These are phyloP conservation scores for Metarhizium humberi DNA, from an alignment of 2,329 filamentous ascomycete species.

Conservation along the genomic window DNA sequence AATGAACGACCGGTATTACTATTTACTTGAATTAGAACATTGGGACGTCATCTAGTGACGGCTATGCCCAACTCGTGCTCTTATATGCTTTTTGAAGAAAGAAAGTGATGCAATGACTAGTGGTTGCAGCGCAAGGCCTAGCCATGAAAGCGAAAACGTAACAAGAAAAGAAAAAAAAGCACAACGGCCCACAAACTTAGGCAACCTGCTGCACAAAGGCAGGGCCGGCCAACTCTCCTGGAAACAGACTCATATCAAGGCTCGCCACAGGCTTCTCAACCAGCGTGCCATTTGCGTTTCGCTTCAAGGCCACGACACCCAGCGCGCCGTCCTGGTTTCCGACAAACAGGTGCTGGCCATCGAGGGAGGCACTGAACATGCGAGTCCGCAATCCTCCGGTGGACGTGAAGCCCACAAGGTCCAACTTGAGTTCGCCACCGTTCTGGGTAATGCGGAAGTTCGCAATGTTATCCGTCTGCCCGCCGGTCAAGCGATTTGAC, in stretches of 20 bases:
- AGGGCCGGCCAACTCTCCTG: conserved; percentile 11
- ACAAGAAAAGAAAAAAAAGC: too few species aligned
- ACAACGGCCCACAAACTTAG: not conserved
- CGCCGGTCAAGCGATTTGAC: conserved; percentile 39
- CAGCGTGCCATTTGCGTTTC: conserved; percentile 18
- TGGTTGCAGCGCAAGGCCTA: too few species aligned
- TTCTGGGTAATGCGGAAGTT: conserved; percentile 29
- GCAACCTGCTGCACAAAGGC: conserved; percentile 23
- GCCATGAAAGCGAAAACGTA: too few species aligned
- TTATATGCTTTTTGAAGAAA: too few species aligned
- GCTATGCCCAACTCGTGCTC: too few species aligned
- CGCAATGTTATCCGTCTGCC: conserved; percentile 35
- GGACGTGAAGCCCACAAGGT: conserved; percentile 22
- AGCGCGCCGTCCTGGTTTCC: conserved; percentile 34
- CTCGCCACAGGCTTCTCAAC: conserved; percentile 16
- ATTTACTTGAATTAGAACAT: too few species aligned
- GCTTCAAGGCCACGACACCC: conserved; percentile 29
- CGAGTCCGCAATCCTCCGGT: conserved; percentile 31
- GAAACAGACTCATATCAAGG: conserved; percentile 15
- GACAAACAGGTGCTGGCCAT: conserved; percentile 31
- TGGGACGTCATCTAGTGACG: too few species aligned
- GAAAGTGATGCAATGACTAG: too few species aligned
- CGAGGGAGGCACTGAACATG: conserved; percentile 33
- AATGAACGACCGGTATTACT: too few species aligned
- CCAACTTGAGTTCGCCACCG: conserved; percentile 18